Percentiles rank a stretch among this genome's conserved stretches.
Evolutionary conservation across 2,329 filamentous ascomycete genomes (phyloP).

Genomic region (Colletotrichum truncatum): DNA sequence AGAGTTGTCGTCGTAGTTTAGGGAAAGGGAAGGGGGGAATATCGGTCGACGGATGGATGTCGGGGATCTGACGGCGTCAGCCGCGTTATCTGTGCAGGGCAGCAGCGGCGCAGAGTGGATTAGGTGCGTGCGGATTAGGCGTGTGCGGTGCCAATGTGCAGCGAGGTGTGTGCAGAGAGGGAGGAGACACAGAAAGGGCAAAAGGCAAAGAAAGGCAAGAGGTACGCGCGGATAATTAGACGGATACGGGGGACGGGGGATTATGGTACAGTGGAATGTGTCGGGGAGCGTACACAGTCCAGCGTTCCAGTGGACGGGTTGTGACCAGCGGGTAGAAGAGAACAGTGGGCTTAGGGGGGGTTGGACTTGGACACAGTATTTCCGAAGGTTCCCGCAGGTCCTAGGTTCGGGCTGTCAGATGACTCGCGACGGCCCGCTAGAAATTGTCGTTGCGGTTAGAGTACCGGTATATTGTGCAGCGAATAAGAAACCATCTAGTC

Average conservation of each 20-base stretch:
- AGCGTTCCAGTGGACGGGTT: background rate
- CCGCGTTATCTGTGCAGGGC: conserved; percentile 29
- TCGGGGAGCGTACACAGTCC: background rate
- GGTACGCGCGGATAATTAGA: background rate
- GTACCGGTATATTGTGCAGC: too few species aligned
- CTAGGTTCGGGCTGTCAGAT: conserved; percentile 23
- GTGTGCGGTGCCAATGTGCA: background rate
- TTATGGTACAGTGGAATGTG: too few species aligned
- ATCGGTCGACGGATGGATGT: conserved; percentile 22
- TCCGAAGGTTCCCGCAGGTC: conserved; percentile 26
- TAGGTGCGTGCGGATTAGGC: conserved; percentile 8
- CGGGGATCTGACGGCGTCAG: conserved; percentile 31
- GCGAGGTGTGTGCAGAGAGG: background rate
- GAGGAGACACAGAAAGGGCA: too few species aligned
- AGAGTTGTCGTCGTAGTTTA: background rate
- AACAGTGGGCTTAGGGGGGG: background rate
- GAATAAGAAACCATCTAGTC: too few species aligned
- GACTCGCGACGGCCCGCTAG: conserved; percentile 29
- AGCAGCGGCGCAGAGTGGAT: conserved; percentile 4
- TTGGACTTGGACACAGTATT: background rate
- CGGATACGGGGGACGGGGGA: conserved; percentile 16
- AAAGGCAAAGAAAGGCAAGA: background rate
- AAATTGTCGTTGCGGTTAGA: conserved; percentile 16
- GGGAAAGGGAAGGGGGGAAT: conserved; percentile 18
- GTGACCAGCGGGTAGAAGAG: too few species aligned